Evolutionary conservation across 1,284 basidiomycete species (phyloP), one percentile per base, ranked within the genome.

Genomic region (Ustilago cynodontis): DNA sequence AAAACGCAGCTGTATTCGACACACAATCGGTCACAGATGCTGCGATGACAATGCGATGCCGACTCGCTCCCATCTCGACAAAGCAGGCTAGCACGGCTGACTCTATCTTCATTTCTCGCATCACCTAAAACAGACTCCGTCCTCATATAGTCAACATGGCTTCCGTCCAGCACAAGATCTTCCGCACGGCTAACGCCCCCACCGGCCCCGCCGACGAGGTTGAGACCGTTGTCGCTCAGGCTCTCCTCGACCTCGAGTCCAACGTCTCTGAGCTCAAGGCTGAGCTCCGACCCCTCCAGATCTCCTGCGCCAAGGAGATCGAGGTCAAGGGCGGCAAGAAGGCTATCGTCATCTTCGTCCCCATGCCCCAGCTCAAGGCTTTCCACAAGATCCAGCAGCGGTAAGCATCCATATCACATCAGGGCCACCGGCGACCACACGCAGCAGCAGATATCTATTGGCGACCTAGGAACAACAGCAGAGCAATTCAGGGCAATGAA

Each of bases 311-410:
- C 76, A 94, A 94, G 86, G 97, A 99, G 89, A 93, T 99, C 85
- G 97, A 99, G 87, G 96, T 99, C 85, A 95, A 95, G 87, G 97
- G 96, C 82, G 86, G 86, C 78, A 98, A 98, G 91, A 99, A 98
- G 90, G 97, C 97, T 61, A 96, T 99, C 84, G 94, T 99, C 80
- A 90, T 99, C 88, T 99, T 99, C 86, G 95, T 99, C 67, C 97
- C 97, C 77, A 93, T 98, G 70, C 95, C 96, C 83, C 94, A 96
- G 89, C 88, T 97, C 88, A 98, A 98, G 90, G 97, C 96, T 50
- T 99, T 96, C 93, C 94, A 93, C 90, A 99, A 97, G 89, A 90
- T 99, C 84, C 97, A 99, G 90, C 92, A 92, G 87, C 93, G 96
- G 95, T 98, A 87, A 85, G 93, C 89, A 60, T 71, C 54, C 43